phyloP scores from a whole-genome alignment of 805 yeast species.

The Kuraishia ogatae region DNA sequence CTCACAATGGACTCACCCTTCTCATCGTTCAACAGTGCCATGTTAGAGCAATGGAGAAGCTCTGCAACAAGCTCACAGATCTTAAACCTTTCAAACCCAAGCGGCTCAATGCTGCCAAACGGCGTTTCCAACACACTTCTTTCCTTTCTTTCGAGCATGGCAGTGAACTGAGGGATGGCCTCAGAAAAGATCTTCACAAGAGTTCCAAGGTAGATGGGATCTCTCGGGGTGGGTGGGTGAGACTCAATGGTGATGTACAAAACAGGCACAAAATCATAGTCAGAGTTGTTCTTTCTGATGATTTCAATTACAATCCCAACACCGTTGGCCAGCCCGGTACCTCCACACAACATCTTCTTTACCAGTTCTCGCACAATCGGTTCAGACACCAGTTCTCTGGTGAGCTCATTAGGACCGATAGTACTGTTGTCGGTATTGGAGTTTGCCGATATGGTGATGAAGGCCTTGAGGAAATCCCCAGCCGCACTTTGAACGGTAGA shows the following conservation, averaged over 20 bases:
- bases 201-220: conserved; percentile 87
- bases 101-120: conserved; percentile 57
- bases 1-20: conserved; percentile 58
- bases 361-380: conserved; percentile 60
- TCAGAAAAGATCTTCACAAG: conserved; percentile 72
- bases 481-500: conserved; percentile 85
- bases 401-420: conserved; percentile 91
- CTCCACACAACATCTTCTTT: conserved; percentile 69
- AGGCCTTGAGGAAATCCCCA: conserved; percentile 90
- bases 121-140: conserved; percentile 46
- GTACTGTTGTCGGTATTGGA: conserved; percentile 85
- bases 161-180: conserved; percentile 61
- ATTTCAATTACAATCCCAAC: conserved; percentile 93
- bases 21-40: conserved; percentile 79
- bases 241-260: conserved; percentile 73
- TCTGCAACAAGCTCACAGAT: conserved; percentile 92
- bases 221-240: conserved; percentile 89
- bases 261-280: conserved; percentile 86
- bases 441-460: conserved; percentile 89
- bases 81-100: conserved; percentile 88
- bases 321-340: conserved; percentile 86
- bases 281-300: conserved; percentile 92
- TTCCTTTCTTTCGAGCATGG: conserved; percentile 37
- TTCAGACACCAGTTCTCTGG: conserved; percentile 81
- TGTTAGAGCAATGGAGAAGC: conserved; percentile 92